These are phyloP conservation scores for Populus trichocarpa DNA, from an alignment of 441 rosid species.

Conservation along the genomic window DNA sequence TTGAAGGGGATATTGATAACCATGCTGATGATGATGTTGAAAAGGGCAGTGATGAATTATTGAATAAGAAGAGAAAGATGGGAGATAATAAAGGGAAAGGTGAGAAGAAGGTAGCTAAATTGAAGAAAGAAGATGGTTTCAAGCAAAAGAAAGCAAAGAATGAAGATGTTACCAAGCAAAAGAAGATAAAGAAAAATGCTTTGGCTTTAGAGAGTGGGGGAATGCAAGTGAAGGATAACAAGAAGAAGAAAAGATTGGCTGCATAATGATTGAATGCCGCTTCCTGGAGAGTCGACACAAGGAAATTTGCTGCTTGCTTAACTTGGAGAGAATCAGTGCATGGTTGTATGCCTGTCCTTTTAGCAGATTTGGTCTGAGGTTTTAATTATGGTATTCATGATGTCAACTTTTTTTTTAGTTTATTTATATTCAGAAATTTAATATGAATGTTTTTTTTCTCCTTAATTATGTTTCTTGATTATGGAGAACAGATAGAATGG, in stretches of 20 bases:
- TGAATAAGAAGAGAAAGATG: conserved; percentile 37
- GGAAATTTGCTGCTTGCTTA: conserved; percentile 8
- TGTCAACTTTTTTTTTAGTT: background rate
- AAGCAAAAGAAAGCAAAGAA: conserved; percentile 7
- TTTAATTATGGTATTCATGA: background rate
- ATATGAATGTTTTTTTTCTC: background rate
- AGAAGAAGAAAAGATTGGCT: conserved; percentile 17
- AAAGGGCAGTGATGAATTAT: conserved; percentile 18
- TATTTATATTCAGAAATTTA: background rate
- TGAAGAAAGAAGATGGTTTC: conserved; percentile 18
- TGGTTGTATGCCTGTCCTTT: background rate
- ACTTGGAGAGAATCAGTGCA: conserved; percentile 7
- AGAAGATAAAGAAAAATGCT: conserved; percentile 6
- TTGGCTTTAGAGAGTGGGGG: conserved; percentile 4
- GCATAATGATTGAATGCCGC: conserved; percentile 9
- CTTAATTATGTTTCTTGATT: background rate
- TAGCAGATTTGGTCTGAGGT: background rate
- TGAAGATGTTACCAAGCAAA: background rate
- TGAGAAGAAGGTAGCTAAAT: conserved; percentile 26
- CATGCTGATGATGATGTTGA: conserved; percentile 19
- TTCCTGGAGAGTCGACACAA: background rate
- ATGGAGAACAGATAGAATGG: background rate
- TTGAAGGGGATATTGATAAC: conserved; percentile 20
- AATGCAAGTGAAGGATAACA: conserved; percentile 8
- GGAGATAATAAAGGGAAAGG: conserved; percentile 13